phyloP scores from a whole-genome alignment of 305 asterid species.

The Nicotiana rustica region DNA sequence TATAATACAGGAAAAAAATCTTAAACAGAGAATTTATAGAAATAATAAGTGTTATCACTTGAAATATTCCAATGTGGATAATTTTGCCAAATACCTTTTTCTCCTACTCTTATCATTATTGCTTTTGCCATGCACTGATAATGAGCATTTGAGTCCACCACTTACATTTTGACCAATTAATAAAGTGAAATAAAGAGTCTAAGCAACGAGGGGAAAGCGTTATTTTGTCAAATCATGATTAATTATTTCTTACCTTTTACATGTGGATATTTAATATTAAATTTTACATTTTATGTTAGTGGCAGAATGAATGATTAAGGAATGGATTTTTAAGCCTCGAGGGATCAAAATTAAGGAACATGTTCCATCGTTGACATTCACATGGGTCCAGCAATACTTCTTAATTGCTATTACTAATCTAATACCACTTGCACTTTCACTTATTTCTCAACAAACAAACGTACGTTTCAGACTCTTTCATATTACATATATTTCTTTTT shows the following conservation, averaged over 20 bases:
- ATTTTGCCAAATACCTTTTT: not conserved
- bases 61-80: not conserved
- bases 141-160: not conserved
- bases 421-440: not conserved
- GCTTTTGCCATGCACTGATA: not conserved
- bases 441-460: not conserved
- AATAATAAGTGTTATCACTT: not conserved
- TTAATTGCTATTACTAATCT: not conserved
- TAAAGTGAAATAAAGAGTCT: not conserved
- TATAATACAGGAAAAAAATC: not conserved
- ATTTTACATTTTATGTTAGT: not conserved
- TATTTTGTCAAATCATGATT: slow-evolving; percentile 6
- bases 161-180: not conserved
- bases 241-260: not conserved
- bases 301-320: slow-evolving; percentile 27
- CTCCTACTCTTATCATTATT: not conserved
- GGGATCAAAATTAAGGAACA: slow-evolving; percentile 21
- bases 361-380: slow-evolving; percentile 25
- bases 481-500: too few species aligned
- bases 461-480: too few species aligned
- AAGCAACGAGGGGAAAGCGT: slow-evolving; percentile 4
- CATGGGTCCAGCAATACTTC: slow-evolving; percentile 34
- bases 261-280: not conserved
- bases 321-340: slow-evolving; percentile 23
- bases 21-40: not conserved